Evolutionary conservation across 768 basidiomycete species (phyloP).

Genomic region (Lactarius hengduanensis): DNA sequence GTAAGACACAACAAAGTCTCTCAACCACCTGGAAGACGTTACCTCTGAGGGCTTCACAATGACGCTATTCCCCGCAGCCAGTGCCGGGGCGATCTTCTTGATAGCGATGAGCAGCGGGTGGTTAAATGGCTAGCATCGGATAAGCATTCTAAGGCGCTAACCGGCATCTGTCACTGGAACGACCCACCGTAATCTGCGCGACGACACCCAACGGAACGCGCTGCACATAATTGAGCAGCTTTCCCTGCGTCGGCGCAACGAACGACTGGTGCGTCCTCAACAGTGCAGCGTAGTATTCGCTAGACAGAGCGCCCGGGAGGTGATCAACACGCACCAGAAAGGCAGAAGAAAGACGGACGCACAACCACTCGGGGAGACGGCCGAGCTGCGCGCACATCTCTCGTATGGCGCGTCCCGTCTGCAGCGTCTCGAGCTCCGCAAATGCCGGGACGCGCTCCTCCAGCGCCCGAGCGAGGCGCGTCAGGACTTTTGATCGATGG

Average conservation of each 20-base stretch:
- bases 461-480: constrained; percentile 60
- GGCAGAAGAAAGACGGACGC: constrained; percentile 33
- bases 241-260: constrained; percentile 77
- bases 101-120: constrained; percentile 86
- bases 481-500: constrained; percentile 62
- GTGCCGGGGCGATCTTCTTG: constrained; percentile 84
- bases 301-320: constrained; percentile 32
- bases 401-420: constrained; percentile 78
- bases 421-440: constrained; percentile 64
- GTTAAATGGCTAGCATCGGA: constrained; percentile 67
- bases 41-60: constrained; percentile 84
- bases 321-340: not conserved
- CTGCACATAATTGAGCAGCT: constrained; percentile 73
- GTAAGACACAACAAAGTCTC: not conserved
- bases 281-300: constrained; percentile 76
- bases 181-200: constrained; percentile 75
- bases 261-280: constrained; percentile 67
- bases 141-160: not conserved
- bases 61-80: constrained; percentile 83
- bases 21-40: not conserved
- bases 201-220: constrained; percentile 86
- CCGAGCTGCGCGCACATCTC: constrained; percentile 81
- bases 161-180: not conserved
- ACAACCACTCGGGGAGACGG: constrained; percentile 87
- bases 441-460: constrained; percentile 57